phyloP scores from a whole-genome alignment of 192 early-diverging fungal genomes.

The Umbelopsis sp. region DNA sequence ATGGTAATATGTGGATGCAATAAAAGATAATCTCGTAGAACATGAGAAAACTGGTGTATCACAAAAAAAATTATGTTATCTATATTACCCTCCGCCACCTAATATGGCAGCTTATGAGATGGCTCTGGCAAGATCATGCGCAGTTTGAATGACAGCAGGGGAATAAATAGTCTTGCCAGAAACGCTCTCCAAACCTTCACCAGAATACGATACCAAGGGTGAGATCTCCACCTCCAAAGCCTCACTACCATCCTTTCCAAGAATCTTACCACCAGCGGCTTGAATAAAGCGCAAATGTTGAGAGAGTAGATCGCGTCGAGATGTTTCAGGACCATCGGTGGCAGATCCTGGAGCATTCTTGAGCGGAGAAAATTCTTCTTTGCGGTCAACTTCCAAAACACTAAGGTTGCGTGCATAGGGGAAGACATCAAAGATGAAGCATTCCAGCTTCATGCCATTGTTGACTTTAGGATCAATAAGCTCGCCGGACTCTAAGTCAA shows the following conservation, averaged over 20 bases:
- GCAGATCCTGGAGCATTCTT: slow-evolving; percentile 87
- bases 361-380: slow-evolving; percentile 89
- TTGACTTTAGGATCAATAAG: slow-evolving; percentile 59
- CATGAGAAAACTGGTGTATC: too few species aligned
- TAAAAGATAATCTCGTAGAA: too few species aligned
- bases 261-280: slow-evolving; percentile 73
- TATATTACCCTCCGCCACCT: too few species aligned
- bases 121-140: neutral
- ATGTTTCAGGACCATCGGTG: slow-evolving; percentile 86
- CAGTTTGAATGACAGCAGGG: slow-evolving; percentile 13
- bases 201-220: slow-evolving; percentile 79
- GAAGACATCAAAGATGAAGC: slow-evolving; percentile 96
- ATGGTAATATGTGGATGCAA: too few species aligned
- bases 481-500: slow-evolving; percentile 70
- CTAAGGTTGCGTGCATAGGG: slow-evolving; percentile 75
- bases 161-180: slow-evolving; percentile 52
- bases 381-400: slow-evolving; percentile 82
- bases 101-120: neutral
- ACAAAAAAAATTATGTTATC: too few species aligned
- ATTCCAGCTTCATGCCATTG: slow-evolving; percentile 92
- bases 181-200: slow-evolving; percentile 81
- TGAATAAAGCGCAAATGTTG: slow-evolving; percentile 75
- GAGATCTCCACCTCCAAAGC: slow-evolving; percentile 73
- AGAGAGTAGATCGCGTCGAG: slow-evolving; percentile 71
- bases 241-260: slow-evolving; percentile 28